phyloP scores from a whole-genome alignment of 306 rosid genomes.

The Vigna reflexopilosa region DNA sequence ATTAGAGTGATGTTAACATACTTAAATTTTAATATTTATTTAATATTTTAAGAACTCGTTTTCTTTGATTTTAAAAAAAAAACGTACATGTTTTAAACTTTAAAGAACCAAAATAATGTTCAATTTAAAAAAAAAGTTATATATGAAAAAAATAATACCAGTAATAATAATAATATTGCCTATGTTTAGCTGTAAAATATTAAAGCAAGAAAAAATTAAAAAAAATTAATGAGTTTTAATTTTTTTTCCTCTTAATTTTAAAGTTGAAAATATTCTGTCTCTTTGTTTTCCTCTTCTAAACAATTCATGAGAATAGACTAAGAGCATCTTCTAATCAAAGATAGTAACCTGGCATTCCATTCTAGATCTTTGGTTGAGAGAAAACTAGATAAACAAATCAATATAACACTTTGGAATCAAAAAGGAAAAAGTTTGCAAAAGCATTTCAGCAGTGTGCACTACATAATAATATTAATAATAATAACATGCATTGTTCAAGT shows the following conservation, averaged over 20 bases:
- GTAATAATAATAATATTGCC: too few species aligned
- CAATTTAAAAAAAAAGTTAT: too few species aligned
- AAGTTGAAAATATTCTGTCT: neutral
- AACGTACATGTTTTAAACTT: too few species aligned
- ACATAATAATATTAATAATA: too few species aligned
- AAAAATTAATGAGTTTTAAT: neutral
- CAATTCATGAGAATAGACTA: neutral
- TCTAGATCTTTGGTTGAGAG: neutral
- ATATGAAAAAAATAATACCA: too few species aligned
- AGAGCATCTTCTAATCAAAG: constrained; percentile 10
- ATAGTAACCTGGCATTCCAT: neutral
- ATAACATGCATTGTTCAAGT: neutral
- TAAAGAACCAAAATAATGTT: too few species aligned
- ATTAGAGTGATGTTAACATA: too few species aligned
- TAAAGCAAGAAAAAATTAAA: neutral
- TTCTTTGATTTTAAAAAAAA: too few species aligned
- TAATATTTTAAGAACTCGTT: too few species aligned
- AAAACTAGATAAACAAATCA: neutral
- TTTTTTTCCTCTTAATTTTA: neutral
- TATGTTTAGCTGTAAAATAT: neutral
- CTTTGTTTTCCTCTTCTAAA: neutral
- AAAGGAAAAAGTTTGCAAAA: neutral
- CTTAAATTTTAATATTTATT: too few species aligned
- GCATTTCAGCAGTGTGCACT: neutral
- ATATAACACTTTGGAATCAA: neutral